Evolutionary conservation across 257 asterid species (phyloP).

Genomic region (Solanum commersonii): DNA sequence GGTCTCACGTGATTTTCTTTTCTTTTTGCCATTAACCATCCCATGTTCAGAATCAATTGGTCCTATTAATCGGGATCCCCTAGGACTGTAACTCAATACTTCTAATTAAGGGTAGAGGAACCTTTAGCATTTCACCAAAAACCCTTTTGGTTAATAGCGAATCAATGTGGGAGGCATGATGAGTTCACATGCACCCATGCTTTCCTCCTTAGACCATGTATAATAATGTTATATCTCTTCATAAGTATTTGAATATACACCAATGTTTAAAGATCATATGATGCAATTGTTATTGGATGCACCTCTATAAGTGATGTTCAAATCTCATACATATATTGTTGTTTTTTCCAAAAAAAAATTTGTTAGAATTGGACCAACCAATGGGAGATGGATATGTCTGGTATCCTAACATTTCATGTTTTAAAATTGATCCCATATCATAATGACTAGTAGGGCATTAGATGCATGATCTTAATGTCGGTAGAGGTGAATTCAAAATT

Average conservation of each 20-base stretch:
- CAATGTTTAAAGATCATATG: background rate
- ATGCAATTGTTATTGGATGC: background rate
- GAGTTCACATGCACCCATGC: background rate
- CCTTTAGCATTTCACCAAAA: background rate
- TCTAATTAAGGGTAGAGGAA: background rate
- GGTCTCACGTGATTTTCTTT: background rate
- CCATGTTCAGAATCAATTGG: background rate
- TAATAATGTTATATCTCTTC: background rate
- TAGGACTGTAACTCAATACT: background rate
- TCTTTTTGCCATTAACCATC: background rate
- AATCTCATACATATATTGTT: background rate
- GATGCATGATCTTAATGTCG: background rate
- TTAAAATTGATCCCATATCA: background rate
- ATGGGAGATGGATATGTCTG: background rate
- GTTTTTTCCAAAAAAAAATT: no score
- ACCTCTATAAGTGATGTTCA: background rate
- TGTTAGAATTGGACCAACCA: background rate
- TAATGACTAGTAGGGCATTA: background rate
- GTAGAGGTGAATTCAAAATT: background rate
- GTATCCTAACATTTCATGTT: background rate
- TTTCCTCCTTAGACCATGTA: background rate
- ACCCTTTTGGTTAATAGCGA: background rate
- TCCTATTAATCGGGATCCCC: background rate
- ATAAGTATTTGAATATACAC: background rate
- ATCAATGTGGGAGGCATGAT: background rate